Conservation (phyloP, 1,139 yeast species). For the Spathaspora sp. region DNA sequence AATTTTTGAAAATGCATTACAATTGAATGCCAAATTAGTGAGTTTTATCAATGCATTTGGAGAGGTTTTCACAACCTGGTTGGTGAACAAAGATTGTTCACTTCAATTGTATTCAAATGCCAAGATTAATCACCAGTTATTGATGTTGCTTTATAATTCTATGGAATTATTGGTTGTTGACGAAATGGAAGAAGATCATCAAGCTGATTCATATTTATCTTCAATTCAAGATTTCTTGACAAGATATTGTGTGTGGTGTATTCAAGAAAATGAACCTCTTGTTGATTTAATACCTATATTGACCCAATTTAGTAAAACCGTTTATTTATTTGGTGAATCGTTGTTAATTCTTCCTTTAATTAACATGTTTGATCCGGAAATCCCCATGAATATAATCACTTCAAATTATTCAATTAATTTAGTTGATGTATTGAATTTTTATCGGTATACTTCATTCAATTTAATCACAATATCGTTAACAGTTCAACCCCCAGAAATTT, state of each 20-base stretch:
- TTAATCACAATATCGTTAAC: conserved; percentile 7
- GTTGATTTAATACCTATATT: conserved; percentile 15
- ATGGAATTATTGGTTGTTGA: conserved; percentile 19
- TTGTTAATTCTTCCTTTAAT: conserved; percentile 19
- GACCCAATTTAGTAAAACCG: conserved; percentile 20
- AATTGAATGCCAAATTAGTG: conserved; percentile 4
- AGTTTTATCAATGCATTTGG: conserved; percentile 4
- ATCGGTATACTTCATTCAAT: conserved; percentile 33
- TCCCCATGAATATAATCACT: conserved; percentile 23
- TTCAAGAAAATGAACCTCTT: neutral
- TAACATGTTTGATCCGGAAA: conserved; percentile 18
- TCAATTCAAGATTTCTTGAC: conserved; percentile 9
- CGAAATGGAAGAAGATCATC: conserved; percentile 13
- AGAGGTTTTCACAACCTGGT: conserved; percentile 3
- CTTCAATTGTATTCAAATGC: conserved; percentile 1
- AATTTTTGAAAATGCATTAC: neutral
- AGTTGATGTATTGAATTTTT: conserved; percentile 25
- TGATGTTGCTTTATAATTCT: conserved; percentile 8
- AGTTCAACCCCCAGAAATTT: neutral
- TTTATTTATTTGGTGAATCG: conserved; percentile 27
- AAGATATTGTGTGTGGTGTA: conserved; percentile 3
- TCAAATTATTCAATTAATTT: conserved; percentile 16
- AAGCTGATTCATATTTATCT: conserved; percentile 4
- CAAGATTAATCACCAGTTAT: conserved; percentile 2
- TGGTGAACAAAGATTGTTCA: neutral